A percentile compares a stretch with the other conserved stretches of the same genome.
Evolutionary conservation across 1,139 yeast species (phyloP).

Genomic region (Hemisphaericaspora subhashii): DNA sequence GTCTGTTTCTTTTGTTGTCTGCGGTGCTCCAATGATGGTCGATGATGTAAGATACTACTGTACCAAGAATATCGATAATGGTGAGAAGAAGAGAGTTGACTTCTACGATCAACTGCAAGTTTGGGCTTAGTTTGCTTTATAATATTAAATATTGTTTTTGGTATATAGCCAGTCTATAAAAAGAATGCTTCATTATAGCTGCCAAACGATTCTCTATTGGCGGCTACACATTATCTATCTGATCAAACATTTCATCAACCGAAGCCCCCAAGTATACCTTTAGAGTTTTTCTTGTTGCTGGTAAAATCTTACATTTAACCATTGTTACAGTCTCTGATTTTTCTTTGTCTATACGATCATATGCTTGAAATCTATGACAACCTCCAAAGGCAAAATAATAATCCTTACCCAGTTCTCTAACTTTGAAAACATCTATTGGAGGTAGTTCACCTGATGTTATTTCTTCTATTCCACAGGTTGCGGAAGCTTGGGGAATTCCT

Average conservation of each 20-base stretch:
- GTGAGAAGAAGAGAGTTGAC: constrained; percentile 29
- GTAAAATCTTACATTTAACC: constrained; percentile 65
- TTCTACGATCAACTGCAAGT: constrained; percentile 39
- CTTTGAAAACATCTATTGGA: constrained; percentile 72
- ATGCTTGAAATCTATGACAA: constrained; percentile 81
- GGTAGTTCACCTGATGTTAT: constrained; percentile 68
- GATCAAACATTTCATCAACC: constrained; percentile 53
- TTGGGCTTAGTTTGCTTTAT: constrained; percentile 26
- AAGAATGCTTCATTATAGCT: too few species aligned
- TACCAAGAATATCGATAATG: constrained; percentile 25
- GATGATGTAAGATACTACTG: constrained; percentile 44
- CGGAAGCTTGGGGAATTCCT: constrained; percentile 63
- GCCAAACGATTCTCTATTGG: too few species aligned
- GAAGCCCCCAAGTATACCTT: constrained; percentile 65
- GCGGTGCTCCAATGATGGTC: constrained; percentile 56
- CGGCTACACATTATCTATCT: too few species aligned
- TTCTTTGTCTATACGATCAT: constrained; percentile 42
- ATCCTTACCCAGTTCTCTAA: constrained; percentile 58
- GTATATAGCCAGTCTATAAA: too few species aligned
- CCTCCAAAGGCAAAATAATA: constrained; percentile 84
- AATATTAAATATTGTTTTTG: constrained; percentile 5
- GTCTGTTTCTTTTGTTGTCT: constrained; percentile 43
- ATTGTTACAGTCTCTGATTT: constrained; percentile 35
- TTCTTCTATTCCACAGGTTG: constrained; percentile 58
- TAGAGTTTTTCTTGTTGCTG: constrained; percentile 65